These are phyloP conservation scores for Verticillium dahliae DNA, from an alignment of 2,329 filamentous ascomycete species.

Conservation along the genomic window DNA sequence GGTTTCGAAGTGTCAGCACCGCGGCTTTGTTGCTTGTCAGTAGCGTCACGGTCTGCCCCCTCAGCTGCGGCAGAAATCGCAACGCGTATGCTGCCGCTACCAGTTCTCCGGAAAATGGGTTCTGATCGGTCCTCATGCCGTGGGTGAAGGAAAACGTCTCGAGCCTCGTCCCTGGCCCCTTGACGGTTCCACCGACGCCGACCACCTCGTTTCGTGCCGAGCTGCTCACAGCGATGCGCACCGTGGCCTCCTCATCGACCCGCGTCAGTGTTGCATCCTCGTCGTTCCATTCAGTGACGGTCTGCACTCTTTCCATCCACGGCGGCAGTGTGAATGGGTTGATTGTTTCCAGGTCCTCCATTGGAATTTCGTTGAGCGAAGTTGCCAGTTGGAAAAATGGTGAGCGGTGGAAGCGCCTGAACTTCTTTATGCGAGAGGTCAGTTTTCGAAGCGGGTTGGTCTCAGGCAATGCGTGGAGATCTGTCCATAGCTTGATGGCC, in stretches of 20 bases:
- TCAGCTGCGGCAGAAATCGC: constrained; percentile 4
- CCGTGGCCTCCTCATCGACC: not conserved
- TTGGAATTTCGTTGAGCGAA: constrained; percentile 13
- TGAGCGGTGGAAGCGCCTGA: not conserved
- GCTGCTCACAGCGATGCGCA: constrained; percentile 11
- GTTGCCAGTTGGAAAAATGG: not conserved
- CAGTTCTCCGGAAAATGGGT: constrained; percentile 12
- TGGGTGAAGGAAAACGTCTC: constrained; percentile 13
- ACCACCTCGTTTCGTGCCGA: constrained; percentile 12
- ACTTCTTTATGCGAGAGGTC: not conserved
- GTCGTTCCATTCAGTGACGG: constrained; percentile 2
- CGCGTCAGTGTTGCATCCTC: not conserved
- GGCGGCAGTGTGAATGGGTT: constrained; percentile 7
- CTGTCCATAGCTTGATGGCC: constrained; percentile 5
- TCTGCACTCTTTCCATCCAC: constrained; percentile 5
- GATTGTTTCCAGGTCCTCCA: constrained; percentile 8
- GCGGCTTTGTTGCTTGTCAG: constrained; percentile 13
- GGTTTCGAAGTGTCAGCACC: constrained; percentile 9
- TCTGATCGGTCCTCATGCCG: constrained; percentile 12
- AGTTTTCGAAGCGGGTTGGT: constrained; percentile 4
- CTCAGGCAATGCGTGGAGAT: constrained; percentile 3
- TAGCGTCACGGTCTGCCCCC: constrained; percentile 6
- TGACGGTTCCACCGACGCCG: constrained; percentile 9
- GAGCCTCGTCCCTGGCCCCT: constrained; percentile 3
- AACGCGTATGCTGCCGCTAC: constrained; percentile 11